Evolutionary conservation across 176 grass and related monocot genomes (phyloP).

Genomic region (Miscanthus lutarioriparius): DNA sequence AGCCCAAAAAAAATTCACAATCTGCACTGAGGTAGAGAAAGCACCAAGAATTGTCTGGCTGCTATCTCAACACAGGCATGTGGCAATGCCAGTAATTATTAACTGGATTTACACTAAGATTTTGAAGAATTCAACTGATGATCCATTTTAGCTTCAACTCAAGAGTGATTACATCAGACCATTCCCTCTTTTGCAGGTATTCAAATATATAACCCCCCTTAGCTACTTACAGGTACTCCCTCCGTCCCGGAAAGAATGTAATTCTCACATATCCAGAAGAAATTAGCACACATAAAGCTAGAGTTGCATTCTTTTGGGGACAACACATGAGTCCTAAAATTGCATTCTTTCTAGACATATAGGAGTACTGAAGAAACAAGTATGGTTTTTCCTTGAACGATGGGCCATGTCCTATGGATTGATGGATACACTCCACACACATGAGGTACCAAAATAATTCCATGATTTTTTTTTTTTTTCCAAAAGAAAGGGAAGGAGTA

Average conservation of each 20-base stretch:
- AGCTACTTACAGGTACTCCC: neutral
- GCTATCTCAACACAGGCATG: neutral
- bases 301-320: neutral
- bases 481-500: neutral
- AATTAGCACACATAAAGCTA: neutral
- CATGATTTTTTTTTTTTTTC: neutral
- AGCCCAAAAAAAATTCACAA: constrained; percentile 5
- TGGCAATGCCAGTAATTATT: neutral
- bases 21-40: neutral
- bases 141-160: constrained; percentile 20
- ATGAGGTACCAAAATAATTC: neutral
- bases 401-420: neutral
- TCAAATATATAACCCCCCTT: neutral
- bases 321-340: neutral
- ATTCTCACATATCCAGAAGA: neutral
- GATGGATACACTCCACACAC: neutral
- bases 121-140: constrained; percentile 11
- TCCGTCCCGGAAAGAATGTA: neutral
- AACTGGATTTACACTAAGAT: neutral
- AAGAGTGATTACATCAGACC: neutral
- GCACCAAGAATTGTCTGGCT: neutral
- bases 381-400: neutral
- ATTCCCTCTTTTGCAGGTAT: neutral
- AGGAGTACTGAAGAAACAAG: neutral
- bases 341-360: neutral